Conservation (phyloP, 2,329 filamentous ascomycete species). For the Cercospora sojina region DNA sequence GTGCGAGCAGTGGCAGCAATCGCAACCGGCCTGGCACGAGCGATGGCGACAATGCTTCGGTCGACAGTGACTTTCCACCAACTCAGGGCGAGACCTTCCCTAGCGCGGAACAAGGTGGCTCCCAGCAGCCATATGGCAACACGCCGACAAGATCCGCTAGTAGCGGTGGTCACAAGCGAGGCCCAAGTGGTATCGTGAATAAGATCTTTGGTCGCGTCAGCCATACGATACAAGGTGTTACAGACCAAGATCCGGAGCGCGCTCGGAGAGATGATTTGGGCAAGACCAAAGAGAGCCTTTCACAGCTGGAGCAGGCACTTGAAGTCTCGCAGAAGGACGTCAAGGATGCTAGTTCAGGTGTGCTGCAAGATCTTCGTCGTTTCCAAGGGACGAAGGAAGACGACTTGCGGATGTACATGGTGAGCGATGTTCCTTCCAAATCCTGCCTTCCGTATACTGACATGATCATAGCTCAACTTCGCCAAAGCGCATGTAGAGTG, state of each 20-base stretch:
- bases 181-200: conserved; percentile 81
- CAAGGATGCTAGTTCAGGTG: conserved; percentile 83
- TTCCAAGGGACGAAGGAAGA: conserved; percentile 97
- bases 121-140: conserved; percentile 44
- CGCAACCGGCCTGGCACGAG: conserved; percentile 28
- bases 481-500: conserved; percentile 91
- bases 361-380: conserved; percentile 83
- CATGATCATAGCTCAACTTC: conserved; percentile 69
- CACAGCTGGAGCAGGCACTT: conserved; percentile 84
- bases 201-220: conserved; percentile 93
- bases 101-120: conserved; percentile 66
- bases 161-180: conserved; percentile 65
- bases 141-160: conserved; percentile 30
- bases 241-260: conserved; percentile 91
- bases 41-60: conserved; percentile 77
- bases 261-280: conserved; percentile 91
- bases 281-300: conserved; percentile 87
- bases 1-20: conserved; percentile 47
- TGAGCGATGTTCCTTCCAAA: conserved; percentile 49
- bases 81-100: conserved; percentile 62
- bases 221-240: conserved; percentile 93
- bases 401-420: conserved; percentile 92
- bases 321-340: conserved; percentile 87
- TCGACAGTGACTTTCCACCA: conserved; percentile 94
- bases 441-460: conserved; percentile 3